Conservation (phyloP, 2,329 filamentous ascomycete species). For the Arthrobotrys conoides region DNA sequence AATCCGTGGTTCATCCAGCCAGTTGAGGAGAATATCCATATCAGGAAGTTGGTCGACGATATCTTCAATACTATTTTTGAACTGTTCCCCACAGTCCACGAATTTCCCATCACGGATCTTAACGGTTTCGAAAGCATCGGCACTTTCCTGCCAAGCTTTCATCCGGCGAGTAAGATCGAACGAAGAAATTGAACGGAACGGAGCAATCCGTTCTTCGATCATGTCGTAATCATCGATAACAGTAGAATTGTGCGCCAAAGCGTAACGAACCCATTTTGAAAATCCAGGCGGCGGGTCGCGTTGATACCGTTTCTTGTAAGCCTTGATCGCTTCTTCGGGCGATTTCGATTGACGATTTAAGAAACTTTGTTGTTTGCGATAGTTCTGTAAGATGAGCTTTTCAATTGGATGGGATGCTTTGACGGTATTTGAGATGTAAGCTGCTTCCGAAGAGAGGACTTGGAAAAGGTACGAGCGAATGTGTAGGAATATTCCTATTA, state of each 20-base stretch:
- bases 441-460: constrained; percentile 28
- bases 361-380: constrained; percentile 29
- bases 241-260: constrained; percentile 66
- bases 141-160: constrained; percentile 30
- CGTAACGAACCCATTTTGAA: constrained; percentile 69
- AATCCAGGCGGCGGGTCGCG: constrained; percentile 70
- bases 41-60: constrained; percentile 52
- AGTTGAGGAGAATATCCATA: constrained; percentile 65
- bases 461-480: constrained; percentile 34
- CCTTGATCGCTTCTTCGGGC: constrained; percentile 48
- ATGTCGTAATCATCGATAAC: constrained; percentile 72
- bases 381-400: constrained; percentile 31
- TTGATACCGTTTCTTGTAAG: constrained; percentile 68
- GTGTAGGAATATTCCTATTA: constrained; percentile 40
- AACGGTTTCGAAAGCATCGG: constrained; percentile 45
- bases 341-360: constrained; percentile 33
- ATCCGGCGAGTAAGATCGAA: constrained; percentile 39
- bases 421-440: constrained; percentile 28
- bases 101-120: constrained; percentile 66
- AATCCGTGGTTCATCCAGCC: constrained; percentile 62
- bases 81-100: constrained; percentile 30
- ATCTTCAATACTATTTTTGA: constrained; percentile 43
- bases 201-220: constrained; percentile 67
- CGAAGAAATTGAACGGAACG: constrained; percentile 66
- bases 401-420: constrained; percentile 50